Base-by-base conservation (phyloP, 2,329 filamentous ascomycete genomes). In the Bipolaris zeicola region DNA sequence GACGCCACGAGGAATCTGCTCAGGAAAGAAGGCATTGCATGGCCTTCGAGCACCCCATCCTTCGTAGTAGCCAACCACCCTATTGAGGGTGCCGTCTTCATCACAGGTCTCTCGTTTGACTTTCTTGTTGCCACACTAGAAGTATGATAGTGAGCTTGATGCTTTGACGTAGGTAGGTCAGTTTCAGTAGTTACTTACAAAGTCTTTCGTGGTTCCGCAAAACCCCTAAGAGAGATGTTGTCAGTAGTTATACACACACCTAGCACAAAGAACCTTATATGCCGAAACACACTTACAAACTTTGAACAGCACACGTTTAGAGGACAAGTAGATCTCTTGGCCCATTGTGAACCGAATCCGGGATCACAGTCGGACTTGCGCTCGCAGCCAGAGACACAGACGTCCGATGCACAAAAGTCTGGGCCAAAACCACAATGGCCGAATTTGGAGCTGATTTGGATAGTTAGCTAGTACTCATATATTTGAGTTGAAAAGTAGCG, bases 31-130 rank as follows among this genome's bases (percentile, higher is more conserved):
- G 14, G 8, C 14, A 8, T 50, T 31, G 45, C 52, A 54, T 1
- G 18, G 4, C 38, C 22, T 26, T 2, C 14, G 43, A 2, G 20
- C 18, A 20, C 18, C 18, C 52, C 52, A 54, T 11, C 24, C 28
- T 37, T 54, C 44, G 14, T 54, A 54, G 52, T 54, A 54, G 7
- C 37, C 52, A 22, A 54, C 47, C 3, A 48, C 44, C 14, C 33
- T 7, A 6, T 16, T 28, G 18, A 16, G 36, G 20, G 13, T 13
- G 43, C 26, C 13, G 24, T 36, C 14, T 18, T 44, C 31, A 13
- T 6, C 24, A 10, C 14, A 28, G 20, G 44, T 37, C 18, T 26
- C 20, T 6, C 18, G 14, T 10, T 43, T 22, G 10, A 44, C 28
- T 18, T 49, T 28, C 26, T 49, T 37, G 34, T 50, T 20, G 14